Conservation (phyloP, 2,329 filamentous ascomycete genomes). For the Cladophialophora yegresii region DNA sequence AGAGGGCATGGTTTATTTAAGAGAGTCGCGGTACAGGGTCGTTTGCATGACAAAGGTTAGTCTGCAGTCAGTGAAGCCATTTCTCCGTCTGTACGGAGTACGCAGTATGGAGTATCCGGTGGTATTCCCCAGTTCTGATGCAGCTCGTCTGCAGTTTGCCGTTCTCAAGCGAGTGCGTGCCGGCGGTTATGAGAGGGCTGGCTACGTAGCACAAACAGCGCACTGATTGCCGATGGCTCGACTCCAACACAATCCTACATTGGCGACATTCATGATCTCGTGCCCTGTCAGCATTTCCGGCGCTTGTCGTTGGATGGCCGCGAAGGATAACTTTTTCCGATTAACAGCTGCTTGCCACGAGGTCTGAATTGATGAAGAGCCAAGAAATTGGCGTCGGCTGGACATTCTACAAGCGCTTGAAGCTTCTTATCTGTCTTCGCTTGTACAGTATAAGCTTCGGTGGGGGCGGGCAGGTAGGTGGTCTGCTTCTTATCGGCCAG, state of each 20-base stretch:
- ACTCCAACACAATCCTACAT: background rate
- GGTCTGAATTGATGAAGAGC: background rate
- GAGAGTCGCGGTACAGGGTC: background rate
- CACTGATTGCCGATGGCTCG: background rate
- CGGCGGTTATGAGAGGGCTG: background rate
- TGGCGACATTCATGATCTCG: background rate
- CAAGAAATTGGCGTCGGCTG: background rate
- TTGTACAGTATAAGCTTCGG: background rate
- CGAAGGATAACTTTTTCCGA: background rate
- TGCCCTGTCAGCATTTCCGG: background rate
- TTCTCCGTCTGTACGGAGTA: background rate
- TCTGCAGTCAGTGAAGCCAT: too few relatives aligned
- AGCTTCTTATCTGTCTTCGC: background rate
- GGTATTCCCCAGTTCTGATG: background rate
- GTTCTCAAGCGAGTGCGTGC: background rate
- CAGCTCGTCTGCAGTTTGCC: background rate
- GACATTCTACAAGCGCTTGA: background rate
- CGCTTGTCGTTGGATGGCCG: background rate
- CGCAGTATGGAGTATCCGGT: too few relatives aligned
- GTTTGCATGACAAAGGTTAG: background rate
- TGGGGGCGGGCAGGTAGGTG: background rate
- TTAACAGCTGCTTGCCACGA: background rate
- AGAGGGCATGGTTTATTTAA: background rate
- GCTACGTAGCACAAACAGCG: conserved; percentile 7
- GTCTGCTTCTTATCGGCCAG: conserved; percentile 6